A percentile compares a stretch with the other conserved stretches of the same genome.
These are phyloP conservation scores for Alternaria longipes DNA, from an alignment of 2,329 filamentous ascomycete genomes.

Conservation along the genomic window DNA sequence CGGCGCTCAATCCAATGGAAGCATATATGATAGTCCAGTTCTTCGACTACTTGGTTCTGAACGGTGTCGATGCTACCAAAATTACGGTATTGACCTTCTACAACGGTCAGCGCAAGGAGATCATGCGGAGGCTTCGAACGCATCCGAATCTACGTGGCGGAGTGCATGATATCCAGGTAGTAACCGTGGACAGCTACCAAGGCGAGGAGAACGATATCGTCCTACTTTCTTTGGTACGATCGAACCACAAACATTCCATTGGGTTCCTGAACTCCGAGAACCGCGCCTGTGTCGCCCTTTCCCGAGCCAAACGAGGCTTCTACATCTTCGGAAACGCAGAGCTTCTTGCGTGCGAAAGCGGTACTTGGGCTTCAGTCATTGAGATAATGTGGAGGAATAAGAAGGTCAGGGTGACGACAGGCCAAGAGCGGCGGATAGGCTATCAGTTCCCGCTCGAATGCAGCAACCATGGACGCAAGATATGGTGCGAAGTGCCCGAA, in stretches of 20 bases:
- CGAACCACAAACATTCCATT: slow-evolving; percentile 65
- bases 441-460: slow-evolving; percentile 71
- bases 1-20: slow-evolving; percentile 74
- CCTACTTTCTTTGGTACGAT: slow-evolving; percentile 81
- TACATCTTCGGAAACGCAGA: slow-evolving; percentile 84
- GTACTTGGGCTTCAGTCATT: slow-evolving; percentile 63
- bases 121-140: slow-evolving; percentile 61
- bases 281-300: slow-evolving; percentile 69
- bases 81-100: slow-evolving; percentile 91
- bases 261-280: slow-evolving; percentile 78
- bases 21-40: slow-evolving; percentile 80
- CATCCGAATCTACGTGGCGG: slow-evolving; percentile 52
- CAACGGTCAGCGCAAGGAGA: slow-evolving; percentile 77
- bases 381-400: slow-evolving; percentile 56
- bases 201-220: slow-evolving; percentile 86
- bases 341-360: slow-evolving; percentile 58
- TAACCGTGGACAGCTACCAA: slow-evolving; percentile 88
- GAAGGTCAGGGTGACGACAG: slow-evolving; percentile 41
- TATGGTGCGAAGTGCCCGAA: slow-evolving; percentile 56
- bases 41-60: slow-evolving; percentile 74
- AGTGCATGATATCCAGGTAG: slow-evolving; percentile 63
- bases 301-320: slow-evolving; percentile 78
- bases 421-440: slow-evolving; percentile 53
- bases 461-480: slow-evolving; percentile 63
- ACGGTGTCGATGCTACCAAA: slow-evolving; percentile 65